A percentile compares a stretch with the other conserved stretches of the same genome.
Conservation (phyloP, 805 yeast species). For the Wickerhamomyces subpelliculosus region DNA sequence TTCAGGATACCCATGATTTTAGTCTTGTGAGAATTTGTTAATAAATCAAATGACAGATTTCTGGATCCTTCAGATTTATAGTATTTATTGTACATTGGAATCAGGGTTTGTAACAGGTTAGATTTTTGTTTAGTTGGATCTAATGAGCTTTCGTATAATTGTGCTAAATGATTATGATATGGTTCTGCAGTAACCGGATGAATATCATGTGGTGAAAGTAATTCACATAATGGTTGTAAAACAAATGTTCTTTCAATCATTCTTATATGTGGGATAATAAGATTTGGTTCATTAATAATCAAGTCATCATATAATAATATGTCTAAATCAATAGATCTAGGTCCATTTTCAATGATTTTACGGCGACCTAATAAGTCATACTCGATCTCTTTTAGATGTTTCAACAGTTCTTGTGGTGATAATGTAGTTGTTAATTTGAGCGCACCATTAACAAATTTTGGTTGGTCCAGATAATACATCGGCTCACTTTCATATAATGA, state of each 20-base stretch:
- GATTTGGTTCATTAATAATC: slow-evolving; percentile 46
- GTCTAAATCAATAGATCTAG: slow-evolving; percentile 86
- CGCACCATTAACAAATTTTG: slow-evolving; percentile 80
- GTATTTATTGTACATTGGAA: slow-evolving; percentile 35
- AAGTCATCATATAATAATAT: slow-evolving; percentile 56
- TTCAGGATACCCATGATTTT: slow-evolving; percentile 83
- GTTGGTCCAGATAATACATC: slow-evolving; percentile 81
- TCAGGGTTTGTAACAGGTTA: slow-evolving; percentile 38
- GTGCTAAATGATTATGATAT: slow-evolving; percentile 56
- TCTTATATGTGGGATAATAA: slow-evolving; percentile 78
- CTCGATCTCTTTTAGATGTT: slow-evolving; percentile 67
- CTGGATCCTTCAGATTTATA: slow-evolving; percentile 10
- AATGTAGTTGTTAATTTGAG: slow-evolving; percentile 55
- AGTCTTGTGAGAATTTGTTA: slow-evolving; percentile 42
- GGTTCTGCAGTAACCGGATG: slow-evolving; percentile 91
- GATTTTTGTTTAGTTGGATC: slow-evolving; percentile 40
- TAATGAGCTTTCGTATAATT: slow-evolving; percentile 34
- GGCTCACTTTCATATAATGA: slow-evolving; percentile 85
- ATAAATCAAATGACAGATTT: slow-evolving; percentile 37
- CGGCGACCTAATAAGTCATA: slow-evolving; percentile 62
- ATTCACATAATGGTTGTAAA: slow-evolving; percentile 78
- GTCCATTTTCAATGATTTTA: slow-evolving; percentile 83
- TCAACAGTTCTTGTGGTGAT: slow-evolving; percentile 58
- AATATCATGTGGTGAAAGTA: slow-evolving; percentile 53
- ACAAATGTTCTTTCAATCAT: slow-evolving; percentile 92